Conservation (phyloP, 805 yeast species). For the Lachancea sp. region DNA sequence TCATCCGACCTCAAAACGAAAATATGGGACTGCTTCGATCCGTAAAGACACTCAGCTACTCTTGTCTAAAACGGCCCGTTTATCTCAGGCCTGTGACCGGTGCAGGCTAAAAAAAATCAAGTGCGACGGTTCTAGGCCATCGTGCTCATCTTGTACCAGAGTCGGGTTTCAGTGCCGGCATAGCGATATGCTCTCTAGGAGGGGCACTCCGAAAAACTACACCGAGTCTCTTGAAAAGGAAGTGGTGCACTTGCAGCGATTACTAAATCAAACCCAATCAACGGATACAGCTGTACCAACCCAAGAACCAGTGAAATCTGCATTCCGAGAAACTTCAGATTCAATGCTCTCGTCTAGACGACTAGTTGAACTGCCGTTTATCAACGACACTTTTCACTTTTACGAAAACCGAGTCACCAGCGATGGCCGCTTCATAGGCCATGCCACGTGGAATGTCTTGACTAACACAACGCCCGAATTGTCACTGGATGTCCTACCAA, state of each 20-base stretch:
- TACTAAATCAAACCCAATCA: slow-evolving; percentile 5
- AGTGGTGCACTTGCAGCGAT: slow-evolving; percentile 51
- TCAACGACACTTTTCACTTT: slow-evolving; percentile 25
- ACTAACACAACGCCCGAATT: slow-evolving; percentile 2
- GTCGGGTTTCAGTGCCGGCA: slow-evolving; percentile 65
- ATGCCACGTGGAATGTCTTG: slow-evolving; percentile 22
- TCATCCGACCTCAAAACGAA: slow-evolving; percentile 13
- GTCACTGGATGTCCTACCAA: slow-evolving; percentile 4
- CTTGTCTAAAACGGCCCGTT: slow-evolving; percentile 35
- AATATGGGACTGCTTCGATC: slow-evolving; percentile 17
- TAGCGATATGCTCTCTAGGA: slow-evolving; percentile 64
- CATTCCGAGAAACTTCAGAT: background rate
- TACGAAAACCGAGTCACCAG: slow-evolving; percentile 17
- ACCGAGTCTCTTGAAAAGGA: slow-evolving; percentile 67
- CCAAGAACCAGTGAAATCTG: background rate
- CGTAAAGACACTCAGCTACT: slow-evolving; percentile 23
- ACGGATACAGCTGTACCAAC: slow-evolving; percentile 2
- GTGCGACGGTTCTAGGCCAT: slow-evolving; percentile 65
- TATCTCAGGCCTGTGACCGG: slow-evolving; percentile 77
- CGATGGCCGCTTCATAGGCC: slow-evolving; percentile 21
- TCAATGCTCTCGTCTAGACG: background rate
- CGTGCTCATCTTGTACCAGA: slow-evolving; percentile 58
- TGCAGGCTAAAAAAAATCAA: slow-evolving; percentile 71
- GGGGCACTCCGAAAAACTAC: slow-evolving; percentile 77
- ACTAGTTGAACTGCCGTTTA: slow-evolving; percentile 18